Conservation (phyloP, 2,329 filamentous ascomycete genomes). For the Pseudogymnoascus sp. region DNA sequence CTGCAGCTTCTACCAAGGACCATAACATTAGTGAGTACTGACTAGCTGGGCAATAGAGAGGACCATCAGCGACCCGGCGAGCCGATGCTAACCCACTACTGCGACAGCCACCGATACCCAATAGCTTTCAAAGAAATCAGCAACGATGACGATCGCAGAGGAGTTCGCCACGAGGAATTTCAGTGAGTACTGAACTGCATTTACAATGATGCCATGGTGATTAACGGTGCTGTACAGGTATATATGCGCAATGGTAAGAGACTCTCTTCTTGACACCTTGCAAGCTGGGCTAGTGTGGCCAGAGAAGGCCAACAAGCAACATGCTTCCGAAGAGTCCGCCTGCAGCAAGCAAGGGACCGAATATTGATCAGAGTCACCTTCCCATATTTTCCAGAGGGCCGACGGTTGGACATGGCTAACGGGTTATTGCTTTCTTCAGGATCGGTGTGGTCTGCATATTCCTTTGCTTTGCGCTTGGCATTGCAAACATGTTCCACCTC, state of each 20-base stretch:
- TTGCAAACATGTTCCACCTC: slow-evolving; percentile 56
- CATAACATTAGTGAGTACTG: not conserved
- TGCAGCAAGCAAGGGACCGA: not conserved
- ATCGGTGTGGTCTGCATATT: slow-evolving; percentile 63
- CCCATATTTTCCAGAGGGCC: not conserved
- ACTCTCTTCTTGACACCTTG: slow-evolving; percentile 6
- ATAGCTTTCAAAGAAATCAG: slow-evolving; percentile 16
- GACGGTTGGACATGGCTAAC: not conserved
- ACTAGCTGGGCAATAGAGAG: not conserved
- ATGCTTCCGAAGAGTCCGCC: not conserved
- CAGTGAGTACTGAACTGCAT: slow-evolving; percentile 43
- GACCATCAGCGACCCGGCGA: not conserved
- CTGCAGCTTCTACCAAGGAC: not conserved
- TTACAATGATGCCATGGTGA: slow-evolving; percentile 8
- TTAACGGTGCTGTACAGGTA: slow-evolving; percentile 1
- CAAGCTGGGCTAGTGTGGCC: not conserved
- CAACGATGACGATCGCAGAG: slow-evolving; percentile 61
- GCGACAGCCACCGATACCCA: slow-evolving; percentile 1
- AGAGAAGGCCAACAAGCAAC: not conserved
- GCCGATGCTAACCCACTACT: not conserved
- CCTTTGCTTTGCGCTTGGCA: slow-evolving; percentile 60
- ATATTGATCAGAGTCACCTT: not conserved
- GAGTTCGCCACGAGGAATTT: slow-evolving; percentile 68
- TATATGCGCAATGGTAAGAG: slow-evolving; percentile 8
- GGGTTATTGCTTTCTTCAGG: slow-evolving; percentile 34